Evolutionary conservation across 345 rosid species (phyloP).

Genomic region (Populus nigra): DNA sequence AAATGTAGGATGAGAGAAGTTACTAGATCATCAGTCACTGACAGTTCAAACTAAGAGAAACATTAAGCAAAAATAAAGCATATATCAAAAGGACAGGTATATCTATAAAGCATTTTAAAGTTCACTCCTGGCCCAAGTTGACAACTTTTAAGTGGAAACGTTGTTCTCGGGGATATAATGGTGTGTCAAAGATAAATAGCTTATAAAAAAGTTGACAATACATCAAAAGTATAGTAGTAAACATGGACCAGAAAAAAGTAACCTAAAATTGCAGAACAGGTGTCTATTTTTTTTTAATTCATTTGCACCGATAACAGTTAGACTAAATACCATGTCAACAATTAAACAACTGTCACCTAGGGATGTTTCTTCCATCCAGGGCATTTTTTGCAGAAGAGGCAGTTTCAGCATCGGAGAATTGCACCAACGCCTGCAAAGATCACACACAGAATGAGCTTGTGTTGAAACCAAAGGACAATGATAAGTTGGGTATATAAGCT

Average conservation of each 20-base stretch:
- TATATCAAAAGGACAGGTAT: background rate
- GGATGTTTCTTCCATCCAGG: constrained; percentile 95
- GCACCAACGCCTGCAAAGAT: constrained; percentile 85
- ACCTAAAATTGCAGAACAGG: constrained; percentile 10
- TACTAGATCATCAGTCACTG: constrained; percentile 1
- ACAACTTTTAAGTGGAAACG: background rate
- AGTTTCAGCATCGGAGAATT: constrained; percentile 86
- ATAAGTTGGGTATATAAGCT: background rate
- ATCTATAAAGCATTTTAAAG: background rate
- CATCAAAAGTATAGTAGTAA: background rate
- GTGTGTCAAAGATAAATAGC: background rate
- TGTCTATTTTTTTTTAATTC: constrained; percentile 16
- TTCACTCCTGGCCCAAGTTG: constrained; percentile 3
- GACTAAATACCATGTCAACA: constrained; percentile 62
- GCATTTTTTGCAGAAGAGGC: constrained; percentile 85
- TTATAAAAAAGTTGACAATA: background rate
- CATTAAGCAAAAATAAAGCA: background rate
- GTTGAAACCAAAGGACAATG: constrained; percentile 4
- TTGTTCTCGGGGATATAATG: background rate
- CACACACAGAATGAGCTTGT: constrained; percentile 14
- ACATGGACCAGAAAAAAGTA: background rate
- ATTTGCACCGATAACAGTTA: constrained; percentile 34
- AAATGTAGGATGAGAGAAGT: constrained; percentile 18
- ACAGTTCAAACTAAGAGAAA: constrained; percentile 1
- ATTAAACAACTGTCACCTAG: constrained; percentile 87